Percentiles rank a stretch among this genome's conserved stretches.
These are phyloP conservation scores for Fraxinus latifolia DNA, from an alignment of 305 asterid species.

Conservation along the genomic window DNA sequence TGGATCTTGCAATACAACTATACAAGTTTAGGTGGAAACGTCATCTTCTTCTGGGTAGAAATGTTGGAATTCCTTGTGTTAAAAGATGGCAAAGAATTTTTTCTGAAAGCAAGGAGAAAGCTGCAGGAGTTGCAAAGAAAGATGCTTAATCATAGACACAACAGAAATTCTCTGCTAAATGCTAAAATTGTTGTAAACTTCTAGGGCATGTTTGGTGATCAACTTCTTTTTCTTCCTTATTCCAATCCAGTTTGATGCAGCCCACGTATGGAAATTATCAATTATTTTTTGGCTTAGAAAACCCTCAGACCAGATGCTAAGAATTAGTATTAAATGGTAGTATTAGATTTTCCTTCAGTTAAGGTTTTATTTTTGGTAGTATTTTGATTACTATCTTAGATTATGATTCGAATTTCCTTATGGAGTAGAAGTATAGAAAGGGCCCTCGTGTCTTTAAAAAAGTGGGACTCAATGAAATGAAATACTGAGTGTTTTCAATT, in stretches of 20 bases:
- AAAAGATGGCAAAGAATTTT: not conserved
- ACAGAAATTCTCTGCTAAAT: not conserved
- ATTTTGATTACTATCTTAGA: not conserved
- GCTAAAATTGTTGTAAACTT: not conserved
- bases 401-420: too few relatives aligned
- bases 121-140: not conserved
- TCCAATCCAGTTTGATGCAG: not conserved
- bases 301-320: too few relatives aligned
- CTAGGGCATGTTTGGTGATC: not conserved
- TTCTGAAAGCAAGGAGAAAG: not conserved
- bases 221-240: not conserved
- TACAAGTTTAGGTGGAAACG: not conserved
- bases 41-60: slow-evolving; percentile 13
- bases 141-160: not conserved
- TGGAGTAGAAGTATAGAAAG: not conserved
- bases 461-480: not conserved
- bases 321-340: not conserved
- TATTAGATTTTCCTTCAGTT: not conserved
- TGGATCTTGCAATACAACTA: slow-evolving; percentile 6
- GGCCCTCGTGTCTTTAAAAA: not conserved
- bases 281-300: too few relatives aligned
- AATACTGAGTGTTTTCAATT: not conserved
- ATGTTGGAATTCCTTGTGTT: not conserved
- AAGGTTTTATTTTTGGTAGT: not conserved
- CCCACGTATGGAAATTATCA: not conserved